These are phyloP conservation scores for Elaeagnus macrophylla DNA, from an alignment of 306 rosid species.

Conservation along the genomic window DNA sequence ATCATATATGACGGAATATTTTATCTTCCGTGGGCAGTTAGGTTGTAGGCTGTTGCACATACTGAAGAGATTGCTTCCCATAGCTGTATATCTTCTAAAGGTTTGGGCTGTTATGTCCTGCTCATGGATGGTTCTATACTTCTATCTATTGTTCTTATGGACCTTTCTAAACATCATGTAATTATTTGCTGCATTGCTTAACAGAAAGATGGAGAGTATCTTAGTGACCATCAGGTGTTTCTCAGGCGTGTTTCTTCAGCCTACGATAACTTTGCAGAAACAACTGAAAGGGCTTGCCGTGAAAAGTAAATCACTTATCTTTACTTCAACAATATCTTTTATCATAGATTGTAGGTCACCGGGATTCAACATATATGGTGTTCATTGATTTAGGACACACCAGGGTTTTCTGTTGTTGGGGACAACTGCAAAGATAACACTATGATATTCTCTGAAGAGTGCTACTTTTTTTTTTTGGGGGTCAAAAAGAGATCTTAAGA, in stretches of 20 bases:
- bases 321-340: constrained; percentile 15
- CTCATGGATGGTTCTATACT: constrained; percentile 10
- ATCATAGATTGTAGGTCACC: neutral
- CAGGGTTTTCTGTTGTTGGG: neutral
- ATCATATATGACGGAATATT: constrained; percentile 12
- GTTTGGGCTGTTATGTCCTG: constrained; percentile 30
- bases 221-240: constrained; percentile 90
- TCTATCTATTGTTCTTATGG: constrained; percentile 9
- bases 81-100: constrained; percentile 89
- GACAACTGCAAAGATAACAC: neutral
- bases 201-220: constrained; percentile 93
- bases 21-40: constrained; percentile 50
- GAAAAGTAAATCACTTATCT: constrained; percentile 60
- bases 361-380: neutral
- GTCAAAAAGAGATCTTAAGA: neutral
- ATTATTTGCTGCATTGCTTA: constrained; percentile 5
- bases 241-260: constrained; percentile 88
- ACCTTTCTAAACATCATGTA: constrained; percentile 9
- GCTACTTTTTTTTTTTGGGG: neutral
- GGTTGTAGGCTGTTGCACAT: constrained; percentile 82
- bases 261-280: constrained; percentile 85
- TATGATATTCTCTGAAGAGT: neutral
- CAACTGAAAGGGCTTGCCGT: constrained; percentile 79
- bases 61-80: constrained; percentile 91
- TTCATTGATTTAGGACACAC: neutral